Percentiles rank a stretch among this genome's conserved stretches.
Evolutionary conservation across 345 rosid genomes (phyloP).

Genomic region (Microcos paniculata): DNA sequence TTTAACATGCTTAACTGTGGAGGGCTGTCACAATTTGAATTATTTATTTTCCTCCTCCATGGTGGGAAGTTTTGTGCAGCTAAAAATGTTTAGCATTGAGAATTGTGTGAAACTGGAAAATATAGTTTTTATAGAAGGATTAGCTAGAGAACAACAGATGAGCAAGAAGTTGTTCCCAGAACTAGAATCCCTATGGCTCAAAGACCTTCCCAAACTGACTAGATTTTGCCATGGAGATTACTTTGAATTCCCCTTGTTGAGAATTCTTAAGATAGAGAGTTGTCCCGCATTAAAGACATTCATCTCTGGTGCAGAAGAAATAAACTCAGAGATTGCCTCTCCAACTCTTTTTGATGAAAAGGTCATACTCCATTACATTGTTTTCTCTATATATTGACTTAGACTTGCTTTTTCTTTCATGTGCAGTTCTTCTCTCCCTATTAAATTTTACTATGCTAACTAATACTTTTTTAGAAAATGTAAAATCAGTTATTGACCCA

Average conservation of each 20-base stretch:
- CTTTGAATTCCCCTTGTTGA: too few relatives aligned
- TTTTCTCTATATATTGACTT: neutral
- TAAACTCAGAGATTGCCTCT: neutral
- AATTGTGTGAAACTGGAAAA: neutral
- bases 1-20: too few relatives aligned
- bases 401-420: too few relatives aligned
- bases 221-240: neutral
- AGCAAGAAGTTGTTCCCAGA: neutral
- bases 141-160: neutral
- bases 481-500: too few relatives aligned
- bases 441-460: too few relatives aligned
- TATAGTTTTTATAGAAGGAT: neutral
- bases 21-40: neutral
- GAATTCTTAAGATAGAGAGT: too few relatives aligned
- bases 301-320: neutral
- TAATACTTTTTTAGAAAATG: too few relatives aligned
- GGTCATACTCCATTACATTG: too few relatives aligned
- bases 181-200: neutral
- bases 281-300: too few relatives aligned
- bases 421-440: too few relatives aligned
- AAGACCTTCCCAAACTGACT: constrained; percentile 3
- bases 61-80: neutral
- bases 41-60: neutral
- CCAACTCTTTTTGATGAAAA: neutral
- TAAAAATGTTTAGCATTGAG: neutral